phyloP scores from a whole-genome alignment of 805 yeast species.

The Zygosaccharomyces pseudorouxii region DNA sequence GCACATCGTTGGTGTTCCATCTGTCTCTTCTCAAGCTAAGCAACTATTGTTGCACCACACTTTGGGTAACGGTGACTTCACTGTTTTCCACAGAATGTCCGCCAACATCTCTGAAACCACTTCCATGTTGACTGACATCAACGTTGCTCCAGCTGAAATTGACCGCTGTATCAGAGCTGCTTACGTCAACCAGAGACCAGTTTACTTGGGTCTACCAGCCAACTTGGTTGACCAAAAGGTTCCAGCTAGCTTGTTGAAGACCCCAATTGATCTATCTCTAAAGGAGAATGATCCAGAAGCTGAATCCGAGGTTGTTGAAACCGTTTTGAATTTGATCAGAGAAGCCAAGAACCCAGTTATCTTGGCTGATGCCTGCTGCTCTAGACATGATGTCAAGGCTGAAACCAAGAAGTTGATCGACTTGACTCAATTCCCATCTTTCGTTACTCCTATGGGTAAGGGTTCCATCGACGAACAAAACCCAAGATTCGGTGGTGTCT shows the following conservation, averaged over 20 bases:
- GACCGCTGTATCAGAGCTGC: constrained; percentile 74
- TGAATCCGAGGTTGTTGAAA: constrained; percentile 57
- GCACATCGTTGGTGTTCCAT: constrained; percentile 85
- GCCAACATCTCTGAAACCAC: constrained; percentile 64
- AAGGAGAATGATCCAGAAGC: constrained; percentile 56
- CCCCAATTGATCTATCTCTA: constrained; percentile 59
- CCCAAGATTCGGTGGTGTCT: constrained; percentile 77
- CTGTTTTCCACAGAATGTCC: constrained; percentile 76
- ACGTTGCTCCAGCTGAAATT: constrained; percentile 62
- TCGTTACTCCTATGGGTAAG: constrained; percentile 89
- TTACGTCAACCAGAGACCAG: constrained; percentile 70
- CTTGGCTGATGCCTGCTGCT: constrained; percentile 83
- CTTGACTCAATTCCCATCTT: constrained; percentile 72
- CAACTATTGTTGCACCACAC: constrained; percentile 77
- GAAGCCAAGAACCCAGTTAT: constrained; percentile 66
- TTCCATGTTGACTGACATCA: constrained; percentile 57
- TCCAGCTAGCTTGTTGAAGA: constrained; percentile 51
- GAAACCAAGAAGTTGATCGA: constrained; percentile 61
- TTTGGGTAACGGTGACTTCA: constrained; percentile 77
- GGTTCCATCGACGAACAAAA: constrained; percentile 68
- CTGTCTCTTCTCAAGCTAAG: constrained; percentile 65
- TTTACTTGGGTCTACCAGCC: constrained; percentile 77
- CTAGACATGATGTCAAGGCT: constrained; percentile 64
- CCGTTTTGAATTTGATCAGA: constrained; percentile 47
- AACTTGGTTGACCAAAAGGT: constrained; percentile 67